Evolutionary conservation across 768 basidiomycete species (phyloP).

Genomic region (Lentinula guzmanii): DNA sequence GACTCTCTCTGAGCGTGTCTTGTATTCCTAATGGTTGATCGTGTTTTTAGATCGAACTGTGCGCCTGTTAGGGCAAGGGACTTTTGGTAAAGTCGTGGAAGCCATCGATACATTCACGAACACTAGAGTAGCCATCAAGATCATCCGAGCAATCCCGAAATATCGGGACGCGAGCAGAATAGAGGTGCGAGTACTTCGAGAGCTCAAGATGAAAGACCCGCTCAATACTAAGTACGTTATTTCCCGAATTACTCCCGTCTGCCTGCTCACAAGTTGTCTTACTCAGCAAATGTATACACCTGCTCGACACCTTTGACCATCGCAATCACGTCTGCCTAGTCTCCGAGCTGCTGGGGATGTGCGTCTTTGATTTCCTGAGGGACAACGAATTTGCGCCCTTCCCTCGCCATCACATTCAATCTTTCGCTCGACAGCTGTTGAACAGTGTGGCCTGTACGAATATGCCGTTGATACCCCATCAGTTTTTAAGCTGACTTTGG

Average conservation of each 20-base stretch:
- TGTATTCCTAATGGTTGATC: constrained; percentile 8
- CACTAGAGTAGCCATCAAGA: constrained; percentile 90
- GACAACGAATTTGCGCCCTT: constrained; percentile 97
- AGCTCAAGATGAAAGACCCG: constrained; percentile 85
- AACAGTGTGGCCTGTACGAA: constrained; percentile 90
- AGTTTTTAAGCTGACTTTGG: constrained; percentile 8
- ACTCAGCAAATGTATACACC: constrained; percentile 92
- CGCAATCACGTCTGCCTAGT: constrained; percentile 97
- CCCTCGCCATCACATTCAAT: constrained; percentile 93
- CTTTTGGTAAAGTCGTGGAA: constrained; percentile 98
- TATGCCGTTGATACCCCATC: constrained; percentile 8
- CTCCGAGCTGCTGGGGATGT: constrained; percentile 92
- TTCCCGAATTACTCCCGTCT: constrained; percentile 8
- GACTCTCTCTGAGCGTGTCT: constrained; percentile 3
- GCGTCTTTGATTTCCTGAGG: constrained; percentile 98
- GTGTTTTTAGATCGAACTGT: constrained; percentile 76
- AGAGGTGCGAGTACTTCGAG: constrained; percentile 91
- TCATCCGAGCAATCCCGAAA: constrained; percentile 96
- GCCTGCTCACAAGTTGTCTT: constrained; percentile 14
- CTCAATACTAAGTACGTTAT: constrained; percentile 75
- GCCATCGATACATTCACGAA: constrained; percentile 76
- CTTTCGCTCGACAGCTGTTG: constrained; percentile 87
- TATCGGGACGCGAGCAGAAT: constrained; percentile 99
- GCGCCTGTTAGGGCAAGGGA: constrained; percentile 89
- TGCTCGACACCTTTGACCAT: constrained; percentile 93